phyloP scores from a whole-genome alignment of 75 land plant species.

The Sequoiadendron giganteum region DNA sequence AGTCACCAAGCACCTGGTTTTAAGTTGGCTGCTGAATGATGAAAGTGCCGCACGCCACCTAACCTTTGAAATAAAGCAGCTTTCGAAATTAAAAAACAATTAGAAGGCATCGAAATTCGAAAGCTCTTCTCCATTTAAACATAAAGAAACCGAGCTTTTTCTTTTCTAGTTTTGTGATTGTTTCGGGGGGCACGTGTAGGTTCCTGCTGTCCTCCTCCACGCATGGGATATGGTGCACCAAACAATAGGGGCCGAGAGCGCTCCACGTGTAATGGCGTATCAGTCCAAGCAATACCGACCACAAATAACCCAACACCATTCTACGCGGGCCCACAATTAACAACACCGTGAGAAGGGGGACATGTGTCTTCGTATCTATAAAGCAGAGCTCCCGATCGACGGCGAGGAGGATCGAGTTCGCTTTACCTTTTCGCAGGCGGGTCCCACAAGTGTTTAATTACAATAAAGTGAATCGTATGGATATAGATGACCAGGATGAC shows the following conservation, averaged over 20 bases:
- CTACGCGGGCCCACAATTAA: neutral
- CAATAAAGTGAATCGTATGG: neutral
- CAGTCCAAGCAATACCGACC: neutral
- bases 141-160: neutral
- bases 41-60: too few species aligned
- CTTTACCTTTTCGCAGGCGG: neutral
- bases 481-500: neutral
- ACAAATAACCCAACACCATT: neutral
- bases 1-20: too few species aligned
- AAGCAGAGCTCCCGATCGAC: neutral
- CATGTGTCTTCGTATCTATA: neutral
- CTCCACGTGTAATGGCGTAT: neutral
- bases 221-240: neutral
- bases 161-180: neutral
- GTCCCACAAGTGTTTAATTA: neutral
- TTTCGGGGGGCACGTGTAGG: neutral
- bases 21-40: too few species aligned
- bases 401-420: neutral
- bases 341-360: neutral
- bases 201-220: neutral
- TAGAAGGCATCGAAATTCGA: neutral
- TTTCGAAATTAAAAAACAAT: too few species aligned
- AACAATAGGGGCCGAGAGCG: neutral
- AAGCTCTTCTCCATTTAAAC: neutral
- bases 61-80: neutral